Evolutionary conservation across 2,329 filamentous ascomycete genomes (phyloP), one percentile per base, ranked within the genome.

Genomic region (Trichophyton schoenleinii): DNA sequence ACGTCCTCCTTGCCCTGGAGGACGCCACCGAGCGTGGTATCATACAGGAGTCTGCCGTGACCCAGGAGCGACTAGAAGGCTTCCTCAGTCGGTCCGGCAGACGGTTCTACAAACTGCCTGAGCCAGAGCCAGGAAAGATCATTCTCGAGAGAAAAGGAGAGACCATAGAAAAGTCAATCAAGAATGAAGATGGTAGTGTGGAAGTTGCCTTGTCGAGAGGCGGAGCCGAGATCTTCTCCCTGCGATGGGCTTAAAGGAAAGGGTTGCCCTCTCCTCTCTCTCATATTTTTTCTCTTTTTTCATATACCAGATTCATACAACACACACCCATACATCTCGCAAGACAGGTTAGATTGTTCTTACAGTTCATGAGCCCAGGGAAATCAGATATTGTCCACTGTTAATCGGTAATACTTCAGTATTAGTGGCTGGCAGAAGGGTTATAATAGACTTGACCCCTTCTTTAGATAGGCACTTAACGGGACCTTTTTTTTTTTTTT

Each of bases 41-140:
- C 48, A 65, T 86, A 22, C 73, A 70, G 49, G 79, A 80, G 61
- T 77, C 79, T 34, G 79, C 83, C 42, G 78, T 86, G 38, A 82
- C 76, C 3, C 69, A 72, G 62, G 80, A 83, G 64, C 76, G 76
- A 38, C 65, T 87, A 46, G 79, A 82, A 67, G 79, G 79, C 3
- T 87, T 86, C 68, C 76, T 85, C 66, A 79, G 80, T 59, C 75
- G 70, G 15, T 83, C 78, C 68, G 84, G 83, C 13, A 76, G 83
- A 61, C 68, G 67, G 28, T 86, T 86, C 68, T 86, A 87, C 71
- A 74, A 76, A 44, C 76, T 83, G 1, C 73, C 73, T n/a, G 73
- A 78, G 3, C 79, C 22, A 11, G 41, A 61, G 44, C 9, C 36
- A 18, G 31, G 58, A n/a, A 79, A 73, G 63, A 80, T 87, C 64